These are phyloP conservation scores for Diaporthe eres DNA, from an alignment of 2,329 filamentous ascomycete species.

Conservation along the genomic window DNA sequence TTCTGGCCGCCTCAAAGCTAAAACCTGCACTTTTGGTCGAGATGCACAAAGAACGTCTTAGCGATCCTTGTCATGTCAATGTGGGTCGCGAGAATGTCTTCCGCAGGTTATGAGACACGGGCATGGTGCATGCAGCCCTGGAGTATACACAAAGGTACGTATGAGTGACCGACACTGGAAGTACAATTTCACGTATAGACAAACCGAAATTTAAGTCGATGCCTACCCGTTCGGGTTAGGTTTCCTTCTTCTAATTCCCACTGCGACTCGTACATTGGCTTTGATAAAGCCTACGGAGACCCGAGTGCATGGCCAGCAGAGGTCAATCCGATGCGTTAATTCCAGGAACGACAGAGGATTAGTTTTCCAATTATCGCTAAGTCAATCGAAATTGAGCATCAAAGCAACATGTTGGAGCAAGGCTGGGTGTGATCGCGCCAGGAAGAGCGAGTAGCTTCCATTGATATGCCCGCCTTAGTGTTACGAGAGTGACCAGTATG, in stretches of 20 bases:
- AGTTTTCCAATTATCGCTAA: no score
- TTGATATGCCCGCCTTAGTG: no score
- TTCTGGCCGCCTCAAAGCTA: not conserved
- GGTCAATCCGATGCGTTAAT: not conserved
- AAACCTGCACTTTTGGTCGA: not conserved
- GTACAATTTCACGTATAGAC: not conserved
- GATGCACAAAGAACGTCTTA: not conserved
- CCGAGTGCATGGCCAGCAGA: not conserved
- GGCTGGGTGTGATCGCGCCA: not conserved
- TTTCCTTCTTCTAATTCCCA: not conserved
- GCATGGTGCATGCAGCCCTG: not conserved
- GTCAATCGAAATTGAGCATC: not conserved
- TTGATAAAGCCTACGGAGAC: not conserved
- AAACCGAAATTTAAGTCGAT: not conserved
- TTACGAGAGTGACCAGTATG: no score
- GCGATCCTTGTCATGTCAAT: not conserved
- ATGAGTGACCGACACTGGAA: not conserved
- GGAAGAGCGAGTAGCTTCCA: not conserved
- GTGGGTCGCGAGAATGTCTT: not conserved
- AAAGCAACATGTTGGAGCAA: not conserved
- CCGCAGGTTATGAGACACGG: not conserved
- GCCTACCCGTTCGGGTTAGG: no score
- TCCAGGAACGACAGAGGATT: not conserved
- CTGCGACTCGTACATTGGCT: not conserved
- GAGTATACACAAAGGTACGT: not conserved